Base-by-base conservation (phyloP, 1,284 basidiomycete genomes). In the Sanghuangporus sanghuang region DNA sequence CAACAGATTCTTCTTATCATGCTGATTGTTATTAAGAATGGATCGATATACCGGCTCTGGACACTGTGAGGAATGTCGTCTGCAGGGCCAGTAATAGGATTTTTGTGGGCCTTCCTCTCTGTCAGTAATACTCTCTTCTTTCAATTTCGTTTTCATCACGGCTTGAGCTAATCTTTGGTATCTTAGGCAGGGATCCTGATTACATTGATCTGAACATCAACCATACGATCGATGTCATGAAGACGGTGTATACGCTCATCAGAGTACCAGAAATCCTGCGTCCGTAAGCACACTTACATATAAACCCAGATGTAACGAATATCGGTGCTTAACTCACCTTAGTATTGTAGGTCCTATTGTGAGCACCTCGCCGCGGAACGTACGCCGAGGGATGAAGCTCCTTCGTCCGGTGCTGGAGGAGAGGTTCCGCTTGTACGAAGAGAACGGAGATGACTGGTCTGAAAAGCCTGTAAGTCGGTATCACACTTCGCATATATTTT, bases 141-240 rank as follows among this genome's bases (percentile, higher is more conserved):
- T 23, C 21, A 1, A 38, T 7, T 12, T 14, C 6, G 27, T 52
- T 6, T 21, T 52, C 23, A 12, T 5, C 16, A 14, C 44, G 7
- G 21, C 7, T 21, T 1, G 11, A 11, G 14, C 9, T 50, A 14
- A 14, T 23, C 21, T 16, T 36, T 18, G 44, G 16, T n/a, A n/a
- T 12, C 46, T n/a, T 48, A 82, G 81, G 81, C 66, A 73, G 77
- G 36, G 63, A 82, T 57, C 66, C 68, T 0, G 79, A 77, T 12
- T 81, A 74, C 65, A 67, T 72, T n/a, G 69, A 72, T 14, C 69
- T 80, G 11, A 77, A 73, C 57, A 72, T 76, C 2, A 62, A 67
- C 5, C 76, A 72, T 57, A 70, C 77, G 0, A 8, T 74, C 7
- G 71, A 74, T 55, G 67, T 78, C 6, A 27, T 73, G 2, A 69